Conservation (phyloP, 2,329 filamentous ascomycete genomes). For the Capronia americana region DNA sequence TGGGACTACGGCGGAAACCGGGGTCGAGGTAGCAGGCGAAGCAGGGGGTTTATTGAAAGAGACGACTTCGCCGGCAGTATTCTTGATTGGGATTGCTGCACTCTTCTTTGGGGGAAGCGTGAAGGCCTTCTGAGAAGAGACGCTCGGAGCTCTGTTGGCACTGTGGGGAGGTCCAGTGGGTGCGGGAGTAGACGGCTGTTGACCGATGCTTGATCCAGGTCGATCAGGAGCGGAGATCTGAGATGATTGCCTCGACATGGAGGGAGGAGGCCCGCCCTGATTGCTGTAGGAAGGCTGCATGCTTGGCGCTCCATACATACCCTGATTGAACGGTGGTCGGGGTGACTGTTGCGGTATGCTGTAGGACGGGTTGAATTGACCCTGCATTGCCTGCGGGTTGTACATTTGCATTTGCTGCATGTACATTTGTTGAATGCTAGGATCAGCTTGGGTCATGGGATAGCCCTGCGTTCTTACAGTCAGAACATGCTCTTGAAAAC, state of each 20-base stretch:
- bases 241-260: slow-evolving; percentile 83
- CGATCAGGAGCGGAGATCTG: slow-evolving; percentile 75
- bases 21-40: slow-evolving; percentile 60
- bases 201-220: slow-evolving; percentile 65
- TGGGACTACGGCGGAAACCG: slow-evolving; percentile 65
- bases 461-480: slow-evolving; percentile 63
- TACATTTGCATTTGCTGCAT: slow-evolving; percentile 33
- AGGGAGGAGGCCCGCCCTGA: slow-evolving; percentile 55
- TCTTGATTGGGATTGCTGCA: slow-evolving; percentile 82
- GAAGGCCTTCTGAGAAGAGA: slow-evolving; percentile 67
- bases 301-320: slow-evolving; percentile 53
- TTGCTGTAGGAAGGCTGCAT: slow-evolving; percentile 60
- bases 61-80: slow-evolving; percentile 76
- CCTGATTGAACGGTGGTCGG: slow-evolving; percentile 56
- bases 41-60: slow-evolving; percentile 72
- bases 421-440: slow-evolving; percentile 40
- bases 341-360: slow-evolving; percentile 55
- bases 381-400: slow-evolving; percentile 32
- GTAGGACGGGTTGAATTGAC: slow-evolving; percentile 42
- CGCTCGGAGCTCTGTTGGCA: slow-evolving; percentile 63
- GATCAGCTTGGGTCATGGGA: slow-evolving; percentile 39
- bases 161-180: slow-evolving; percentile 55
- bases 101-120: slow-evolving; percentile 70
- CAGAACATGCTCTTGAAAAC: slow-evolving; percentile 76
- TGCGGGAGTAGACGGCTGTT: slow-evolving; percentile 59